Base-by-base conservation (phyloP, 2,329 filamentous ascomycete genomes). In the Fusarium avenaceum region DNA sequence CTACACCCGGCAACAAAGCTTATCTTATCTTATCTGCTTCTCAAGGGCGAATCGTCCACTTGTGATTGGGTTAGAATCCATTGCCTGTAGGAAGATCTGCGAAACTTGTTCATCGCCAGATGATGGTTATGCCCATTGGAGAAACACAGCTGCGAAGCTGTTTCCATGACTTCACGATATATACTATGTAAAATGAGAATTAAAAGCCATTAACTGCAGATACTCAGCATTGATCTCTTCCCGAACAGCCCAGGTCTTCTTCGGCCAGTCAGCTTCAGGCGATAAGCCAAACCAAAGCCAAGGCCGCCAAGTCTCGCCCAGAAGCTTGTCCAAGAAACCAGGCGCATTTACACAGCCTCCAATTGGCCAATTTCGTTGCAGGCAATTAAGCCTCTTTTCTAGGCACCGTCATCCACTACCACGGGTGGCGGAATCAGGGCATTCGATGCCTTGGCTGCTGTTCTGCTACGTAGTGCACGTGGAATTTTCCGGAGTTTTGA, bases 351-450 rank as follows among this genome's bases (percentile, higher is more conserved):
- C 10, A 13, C 3, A 22, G 10, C 11, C 9, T 43, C 17, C 11
- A 9, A 64, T 64, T 64, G 59, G 61, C 3, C 17, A 7, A 40
- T 14, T 17, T 32, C 1, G 15, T 32, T 33, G 8, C 24, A 6
- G 7, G 40, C 22, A 47, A 64, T 58, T 59, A 64, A 64, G 59
- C 59, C 52, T 64, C 59, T 50, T 52, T 58, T 17, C 61, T 64
- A 22, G 61, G 61, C 61, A 17, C 28, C 61, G 61, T 64, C 59
- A 64, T 64, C 20, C 15, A 43, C 33, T 20, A 32, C 3, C 7
- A 4, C 17, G 24, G 24, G 24, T 24, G 24, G 7, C 24, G 3
- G 35, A 65, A 64, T 44, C 61, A 64, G 38, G 60, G 53, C 52
- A 65, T 2, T 15, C 8, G 1, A 38, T 6, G 30, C 5, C 58